Conservation (phyloP, 768 basidiomycete genomes). For the Fistulinella prunicolor region DNA sequence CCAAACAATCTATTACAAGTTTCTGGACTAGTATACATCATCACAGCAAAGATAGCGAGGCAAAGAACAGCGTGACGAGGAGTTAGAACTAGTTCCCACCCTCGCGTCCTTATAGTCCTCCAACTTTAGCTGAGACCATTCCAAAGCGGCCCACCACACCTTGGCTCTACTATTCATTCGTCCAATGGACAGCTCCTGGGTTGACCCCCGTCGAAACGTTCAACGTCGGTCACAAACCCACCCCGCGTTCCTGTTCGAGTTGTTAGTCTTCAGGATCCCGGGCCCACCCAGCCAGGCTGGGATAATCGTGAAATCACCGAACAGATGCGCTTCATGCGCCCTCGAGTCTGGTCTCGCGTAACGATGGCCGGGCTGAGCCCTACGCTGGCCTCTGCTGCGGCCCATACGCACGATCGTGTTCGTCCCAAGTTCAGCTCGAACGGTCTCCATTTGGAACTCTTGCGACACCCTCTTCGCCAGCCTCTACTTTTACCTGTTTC, state of each 20-base stretch:
- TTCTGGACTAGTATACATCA: too few relatives aligned
- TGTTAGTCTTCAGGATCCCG: conserved; percentile 66
- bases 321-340: conserved; percentile 43
- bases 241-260: conserved; percentile 81
- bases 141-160: conserved; percentile 71
- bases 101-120: too few relatives aligned
- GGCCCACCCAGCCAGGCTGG: conserved; percentile 39
- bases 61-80: too few relatives aligned
- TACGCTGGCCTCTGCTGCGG: conserved; percentile 41
- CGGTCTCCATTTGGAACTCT: conserved; percentile 63
- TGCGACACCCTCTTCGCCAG: conserved; percentile 58
- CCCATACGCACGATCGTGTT: conserved; percentile 31
- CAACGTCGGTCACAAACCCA: conserved; percentile 67
- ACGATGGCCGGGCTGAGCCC: conserved; percentile 44
- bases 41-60: too few relatives aligned
- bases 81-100: too few relatives aligned
- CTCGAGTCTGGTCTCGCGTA: conserved; percentile 60
- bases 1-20: too few relatives aligned
- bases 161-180: conserved; percentile 66
- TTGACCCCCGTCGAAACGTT: conserved; percentile 31
- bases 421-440: conserved; percentile 67
- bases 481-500: conserved; percentile 66
- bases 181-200: conserved; percentile 41
- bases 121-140: too few relatives aligned
- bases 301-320: conserved; percentile 50